Conservation (phyloP, 2,329 filamentous ascomycete genomes). For the Aspergillus calidoustus region DNA sequence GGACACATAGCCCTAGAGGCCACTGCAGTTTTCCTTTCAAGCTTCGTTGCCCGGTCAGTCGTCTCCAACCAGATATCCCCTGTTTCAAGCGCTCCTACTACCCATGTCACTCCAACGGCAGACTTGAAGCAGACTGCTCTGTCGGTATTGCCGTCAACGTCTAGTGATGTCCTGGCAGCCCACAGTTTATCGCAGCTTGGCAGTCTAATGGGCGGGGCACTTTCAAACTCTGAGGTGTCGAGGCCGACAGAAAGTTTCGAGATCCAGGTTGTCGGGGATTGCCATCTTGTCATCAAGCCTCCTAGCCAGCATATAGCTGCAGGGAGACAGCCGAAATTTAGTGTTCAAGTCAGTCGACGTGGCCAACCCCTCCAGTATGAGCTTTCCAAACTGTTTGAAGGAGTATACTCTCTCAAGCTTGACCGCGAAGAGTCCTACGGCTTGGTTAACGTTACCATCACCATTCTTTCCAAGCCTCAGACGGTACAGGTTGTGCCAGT, state of each 20-base stretch:
- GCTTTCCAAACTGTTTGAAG: slow-evolving; percentile 57
- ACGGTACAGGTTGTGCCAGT: slow-evolving; percentile 43
- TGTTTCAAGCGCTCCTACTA: slow-evolving; percentile 22
- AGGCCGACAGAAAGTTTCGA: slow-evolving; percentile 51
- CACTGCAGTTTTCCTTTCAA: slow-evolving; percentile 30
- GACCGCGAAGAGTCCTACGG: slow-evolving; percentile 56
- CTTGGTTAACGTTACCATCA: slow-evolving; percentile 54
- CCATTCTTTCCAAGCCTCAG: slow-evolving; percentile 40
- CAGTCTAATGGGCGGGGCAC: slow-evolving; percentile 31
- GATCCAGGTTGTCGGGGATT: slow-evolving; percentile 59
- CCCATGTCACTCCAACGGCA: slow-evolving; percentile 28
- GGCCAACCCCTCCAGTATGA: slow-evolving; percentile 49
- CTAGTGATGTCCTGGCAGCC: slow-evolving; percentile 24
- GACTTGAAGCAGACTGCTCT: slow-evolving; percentile 30
- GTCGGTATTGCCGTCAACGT: slow-evolving; percentile 27
- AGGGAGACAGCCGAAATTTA: slow-evolving; percentile 53
- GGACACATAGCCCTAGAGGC: slow-evolving; percentile 37
- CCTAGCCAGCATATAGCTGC: slow-evolving; percentile 48
- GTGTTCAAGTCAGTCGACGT: slow-evolving; percentile 54
- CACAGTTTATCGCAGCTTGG: slow-evolving; percentile 29
- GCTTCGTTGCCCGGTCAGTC: slow-evolving; percentile 30
- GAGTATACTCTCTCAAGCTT: slow-evolving; percentile 57
- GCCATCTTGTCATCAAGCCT: slow-evolving; percentile 58
- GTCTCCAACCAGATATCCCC: slow-evolving; percentile 27
- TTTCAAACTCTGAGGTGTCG: slow-evolving; percentile 25